Evolutionary conservation across 371 early-diverging fungal genomes (phyloP), one percentile per base, ranked within the genome.

Genomic region (Haplosporangium sp.): DNA sequence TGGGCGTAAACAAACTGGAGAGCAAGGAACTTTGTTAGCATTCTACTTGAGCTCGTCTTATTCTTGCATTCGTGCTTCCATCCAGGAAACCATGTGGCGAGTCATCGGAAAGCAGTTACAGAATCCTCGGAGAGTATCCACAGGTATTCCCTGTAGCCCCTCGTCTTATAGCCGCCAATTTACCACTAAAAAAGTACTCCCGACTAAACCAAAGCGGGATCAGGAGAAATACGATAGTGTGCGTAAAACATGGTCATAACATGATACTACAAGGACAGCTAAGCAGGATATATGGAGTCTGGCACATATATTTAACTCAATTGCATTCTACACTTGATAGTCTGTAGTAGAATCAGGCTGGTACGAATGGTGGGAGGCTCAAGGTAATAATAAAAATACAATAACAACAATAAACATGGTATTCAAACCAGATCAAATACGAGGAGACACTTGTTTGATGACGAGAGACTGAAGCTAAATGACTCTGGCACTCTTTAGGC

Each of bases 321-420:
- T 45, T 27, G 27, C 37, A 61, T 61, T 10, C 17, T 34, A 39
- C 45, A 4, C 8, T 1, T 27, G 13, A 4, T 71, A 86, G 86
- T 69, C 78, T 9, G 39, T 72, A 11, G 91, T 92, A 5, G 92
- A 92, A 67, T 81, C 86, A 55, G 92, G 90, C 6, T 91, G 91
- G 92, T 92, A 91, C 61, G 89, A 90, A 37, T 92, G 90, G 90
- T 92, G 92, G 92, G 86, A 89, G 55, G 62, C 82, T 0, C 86
- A 89, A 81, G 91, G 92, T 63, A 44, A 44, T 34, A 40, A 37
- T 27, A 27, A 27, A 27, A 27, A 27, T 27, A 27, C 27, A 27
- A 27, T 27, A 27, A 27, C 27, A 27, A 27, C 27, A 27, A 27
- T 27, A 27, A 27, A 27, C 27, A 27, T 27, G 11, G 17, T 37